phyloP scores from a whole-genome alignment of 2,329 filamentous ascomycete species.

The Lachnellula hyalina region DNA sequence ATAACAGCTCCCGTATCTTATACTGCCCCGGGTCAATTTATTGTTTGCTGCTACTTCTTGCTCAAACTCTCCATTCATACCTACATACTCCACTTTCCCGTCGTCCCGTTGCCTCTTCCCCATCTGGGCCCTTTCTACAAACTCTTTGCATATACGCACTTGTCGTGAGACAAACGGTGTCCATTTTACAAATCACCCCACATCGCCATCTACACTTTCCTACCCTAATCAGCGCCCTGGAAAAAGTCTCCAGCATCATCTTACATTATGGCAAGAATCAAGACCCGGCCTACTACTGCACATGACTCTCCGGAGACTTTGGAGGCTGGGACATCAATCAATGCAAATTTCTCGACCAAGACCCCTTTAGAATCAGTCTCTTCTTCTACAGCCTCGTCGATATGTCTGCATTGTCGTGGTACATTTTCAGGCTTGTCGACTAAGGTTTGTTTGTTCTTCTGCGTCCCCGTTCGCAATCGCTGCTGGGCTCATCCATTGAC shows the following conservation, averaged over 20 bases:
- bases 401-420: constrained; percentile 9
- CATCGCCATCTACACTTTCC: not conserved
- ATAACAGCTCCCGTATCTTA: too few relatives aligned
- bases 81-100: too few relatives aligned
- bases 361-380: constrained; percentile 2
- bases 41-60: too few relatives aligned
- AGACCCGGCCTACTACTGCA: constrained; percentile 3
- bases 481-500: constrained; percentile 13
- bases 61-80: too few relatives aligned
- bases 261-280: constrained; percentile 11
- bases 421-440: constrained; percentile 7
- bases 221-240: not conserved
- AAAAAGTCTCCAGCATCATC: constrained; percentile 1
- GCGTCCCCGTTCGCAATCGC: not conserved
- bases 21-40: too few relatives aligned
- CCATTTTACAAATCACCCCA: not conserved
- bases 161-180: constrained; percentile 9
- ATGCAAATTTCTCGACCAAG: constrained; percentile 5
- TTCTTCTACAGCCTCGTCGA: constrained; percentile 4
- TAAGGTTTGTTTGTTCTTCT: constrained; percentile 6
- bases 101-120: not conserved
- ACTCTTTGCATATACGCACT: constrained; percentile 6
- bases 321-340: constrained; percentile 2
- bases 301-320: constrained; percentile 1
- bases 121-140: constrained; percentile 2